A percentile compares a stretch with the other conserved stretches of the same genome.
These are phyloP conservation scores for Pterocarpus macrocarpus DNA, from an alignment of 306 rosid species.

Conservation along the genomic window DNA sequence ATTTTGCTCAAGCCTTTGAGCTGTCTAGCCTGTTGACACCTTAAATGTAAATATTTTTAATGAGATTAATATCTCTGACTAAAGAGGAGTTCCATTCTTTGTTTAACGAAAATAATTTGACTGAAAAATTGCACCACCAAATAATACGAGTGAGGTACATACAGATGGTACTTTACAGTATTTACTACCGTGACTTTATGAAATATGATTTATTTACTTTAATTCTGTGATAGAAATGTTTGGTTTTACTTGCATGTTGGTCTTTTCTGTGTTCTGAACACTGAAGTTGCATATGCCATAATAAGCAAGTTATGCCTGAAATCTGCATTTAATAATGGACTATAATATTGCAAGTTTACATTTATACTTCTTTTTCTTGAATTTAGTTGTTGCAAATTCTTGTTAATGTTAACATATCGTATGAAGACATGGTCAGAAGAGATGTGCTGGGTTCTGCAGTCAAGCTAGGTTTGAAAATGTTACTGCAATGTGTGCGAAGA, in stretches of 20 bases:
- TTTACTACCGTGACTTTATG: background rate
- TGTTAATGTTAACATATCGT: background rate
- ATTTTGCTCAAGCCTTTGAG: constrained; percentile 19
- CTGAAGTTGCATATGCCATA: constrained; percentile 2
- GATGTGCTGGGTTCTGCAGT: constrained; percentile 22
- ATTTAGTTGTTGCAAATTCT: constrained; percentile 1
- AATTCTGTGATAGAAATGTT: background rate
- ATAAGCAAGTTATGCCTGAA: background rate
- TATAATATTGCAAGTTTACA: constrained; percentile 16
- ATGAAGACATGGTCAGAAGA: constrained; percentile 6
- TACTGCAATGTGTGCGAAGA: background rate
- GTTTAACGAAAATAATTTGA: background rate
- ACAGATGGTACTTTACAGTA: background rate
- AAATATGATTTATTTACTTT: background rate
- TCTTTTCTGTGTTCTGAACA: constrained; percentile 2
- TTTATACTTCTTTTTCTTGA: constrained; percentile 5
- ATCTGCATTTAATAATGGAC: background rate
- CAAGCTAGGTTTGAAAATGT: constrained; percentile 17
- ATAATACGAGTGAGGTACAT: background rate
- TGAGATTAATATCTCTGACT: background rate
- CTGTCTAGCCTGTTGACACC: constrained; percentile 14
- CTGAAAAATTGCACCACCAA: background rate
- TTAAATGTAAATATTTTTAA: constrained; percentile 20
- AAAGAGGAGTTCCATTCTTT: background rate
- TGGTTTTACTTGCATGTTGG: constrained; percentile 5